Conservation (phyloP, 2,329 filamentous ascomycete genomes). For the Ramichloridium luteum region DNA sequence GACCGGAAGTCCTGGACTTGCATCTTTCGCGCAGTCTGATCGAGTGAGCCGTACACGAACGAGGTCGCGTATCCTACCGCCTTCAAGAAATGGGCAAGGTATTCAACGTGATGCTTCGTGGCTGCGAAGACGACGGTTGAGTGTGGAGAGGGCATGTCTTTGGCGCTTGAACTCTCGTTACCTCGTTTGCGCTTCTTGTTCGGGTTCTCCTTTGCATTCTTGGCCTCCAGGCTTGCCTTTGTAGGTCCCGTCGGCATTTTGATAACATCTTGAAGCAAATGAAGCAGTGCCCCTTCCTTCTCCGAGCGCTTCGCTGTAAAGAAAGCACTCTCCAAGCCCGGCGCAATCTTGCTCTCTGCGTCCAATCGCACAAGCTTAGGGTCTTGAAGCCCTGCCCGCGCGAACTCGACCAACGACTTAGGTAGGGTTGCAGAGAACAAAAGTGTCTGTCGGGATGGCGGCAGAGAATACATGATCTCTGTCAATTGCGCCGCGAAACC, state of each 20-base stretch:
- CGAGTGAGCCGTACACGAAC: slow-evolving; percentile 86
- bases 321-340: slow-evolving; percentile 89
- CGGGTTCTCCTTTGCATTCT: slow-evolving; percentile 34
- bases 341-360: slow-evolving; percentile 89
- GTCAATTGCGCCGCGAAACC: slow-evolving; percentile 87
- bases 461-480: slow-evolving; percentile 83
- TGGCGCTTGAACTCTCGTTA: slow-evolving; percentile 38
- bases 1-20: slow-evolving; percentile 83
- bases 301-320: slow-evolving; percentile 86
- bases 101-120: slow-evolving; percentile 96
- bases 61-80: slow-evolving; percentile 78
- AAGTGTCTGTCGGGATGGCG: slow-evolving; percentile 72
- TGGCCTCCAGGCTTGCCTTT: slow-evolving; percentile 35
- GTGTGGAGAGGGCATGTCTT: slow-evolving; percentile 67
- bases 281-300: slow-evolving; percentile 83
- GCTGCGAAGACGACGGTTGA: slow-evolving; percentile 92
- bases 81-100: slow-evolving; percentile 68
- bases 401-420: slow-evolving; percentile 90
- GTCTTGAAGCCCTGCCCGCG: slow-evolving; percentile 82
- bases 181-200: slow-evolving; percentile 63
- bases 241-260: slow-evolving; percentile 67
- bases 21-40: slow-evolving; percentile 83
- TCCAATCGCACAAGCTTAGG: slow-evolving; percentile 83
- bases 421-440: slow-evolving; percentile 93
- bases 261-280: slow-evolving; percentile 83